phyloP scores from a whole-genome alignment of 1,284 basidiomycete genomes.

The Xerocomus cyaneibrunnescens region DNA sequence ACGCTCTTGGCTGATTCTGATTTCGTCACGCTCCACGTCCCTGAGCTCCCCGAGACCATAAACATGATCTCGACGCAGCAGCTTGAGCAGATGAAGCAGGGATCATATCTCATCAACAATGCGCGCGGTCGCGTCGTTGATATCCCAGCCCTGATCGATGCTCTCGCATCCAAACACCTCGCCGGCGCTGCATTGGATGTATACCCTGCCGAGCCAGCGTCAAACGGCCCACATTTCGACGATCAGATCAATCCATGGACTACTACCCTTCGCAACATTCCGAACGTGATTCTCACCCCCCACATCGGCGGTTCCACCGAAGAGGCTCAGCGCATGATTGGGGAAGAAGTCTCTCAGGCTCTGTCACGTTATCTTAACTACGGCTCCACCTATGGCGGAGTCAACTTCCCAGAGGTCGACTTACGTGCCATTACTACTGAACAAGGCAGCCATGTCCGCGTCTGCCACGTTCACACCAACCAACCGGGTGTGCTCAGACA shows the following conservation, averaged over 20 bases:
- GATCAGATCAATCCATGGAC: constrained; percentile 85
- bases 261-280: constrained; percentile 66
- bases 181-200: constrained; percentile 97
- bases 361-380: constrained; percentile 90
- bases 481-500: constrained; percentile 95
- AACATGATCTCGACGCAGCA: constrained; percentile 87
- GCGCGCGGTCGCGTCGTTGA: constrained; percentile 95
- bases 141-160: constrained; percentile 85
- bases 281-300: constrained; percentile 94
- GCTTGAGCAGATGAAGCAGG: constrained; percentile 91
- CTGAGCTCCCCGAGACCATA: constrained; percentile 94
- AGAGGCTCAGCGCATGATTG: constrained; percentile 98
- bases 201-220: constrained; percentile 89
- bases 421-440: constrained; percentile 90
- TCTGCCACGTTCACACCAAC: constrained; percentile 97
- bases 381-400: constrained; percentile 87
- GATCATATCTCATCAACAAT: constrained; percentile 97
- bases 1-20: constrained; percentile 81
- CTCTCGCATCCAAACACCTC: constrained; percentile 82
- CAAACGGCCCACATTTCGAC: constrained; percentile 87
- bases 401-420: constrained; percentile 99
- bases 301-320: constrained; percentile 99
- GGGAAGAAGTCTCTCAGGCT: constrained; percentile 89
- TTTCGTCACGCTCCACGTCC: constrained; percentile 96
- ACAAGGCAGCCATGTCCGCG: constrained; percentile 77